Evolutionary conservation across 2,329 filamentous ascomycete genomes (phyloP).

Genomic region (Fusarium albidum): DNA sequence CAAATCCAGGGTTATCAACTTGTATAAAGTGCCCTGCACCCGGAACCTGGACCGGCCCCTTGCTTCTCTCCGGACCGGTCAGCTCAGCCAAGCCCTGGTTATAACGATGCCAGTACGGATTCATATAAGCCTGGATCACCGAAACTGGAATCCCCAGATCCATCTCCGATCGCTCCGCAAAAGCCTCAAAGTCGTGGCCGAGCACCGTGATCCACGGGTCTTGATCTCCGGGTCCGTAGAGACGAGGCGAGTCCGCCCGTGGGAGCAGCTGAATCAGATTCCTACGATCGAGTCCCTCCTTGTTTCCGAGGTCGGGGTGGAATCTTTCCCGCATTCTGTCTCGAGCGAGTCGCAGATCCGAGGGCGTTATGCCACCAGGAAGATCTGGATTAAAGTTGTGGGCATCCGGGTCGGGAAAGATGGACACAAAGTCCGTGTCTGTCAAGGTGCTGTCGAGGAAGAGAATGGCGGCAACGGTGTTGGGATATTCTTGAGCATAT

Average conservation of each 20-base stretch:
- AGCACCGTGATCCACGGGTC: slow-evolving; percentile 33
- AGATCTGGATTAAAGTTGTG: slow-evolving; percentile 50
- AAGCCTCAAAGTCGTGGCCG: slow-evolving; percentile 34
- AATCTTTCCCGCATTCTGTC: slow-evolving; percentile 22
- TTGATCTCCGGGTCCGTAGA: not conserved
- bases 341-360: slow-evolving; percentile 18
- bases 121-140: slow-evolving; percentile 59
- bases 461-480: slow-evolving; percentile 54
- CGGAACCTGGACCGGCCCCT: slow-evolving; percentile 27
- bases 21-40: slow-evolving; percentile 51
- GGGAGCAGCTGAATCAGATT: slow-evolving; percentile 33
- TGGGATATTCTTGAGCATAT: slow-evolving; percentile 56
- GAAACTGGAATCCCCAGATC: slow-evolving; percentile 9
- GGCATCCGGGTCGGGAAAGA: slow-evolving; percentile 64
- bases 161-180: slow-evolving; percentile 13
- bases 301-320: slow-evolving; percentile 31
- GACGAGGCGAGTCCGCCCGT: slow-evolving; percentile 14
- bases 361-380: slow-evolving; percentile 14
- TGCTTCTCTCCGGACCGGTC: slow-evolving; percentile 50
- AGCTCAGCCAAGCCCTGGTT: slow-evolving; percentile 59
- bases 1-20: slow-evolving; percentile 57
- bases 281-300: slow-evolving; percentile 31
- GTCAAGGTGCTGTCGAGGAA: slow-evolving; percentile 67
- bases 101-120: slow-evolving; percentile 62
- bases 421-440: slow-evolving; percentile 61